A percentile compares a stretch with the other conserved stretches of the same genome.
Conservation (phyloP, 768 basidiomycete species). For the Terana coerulea region DNA sequence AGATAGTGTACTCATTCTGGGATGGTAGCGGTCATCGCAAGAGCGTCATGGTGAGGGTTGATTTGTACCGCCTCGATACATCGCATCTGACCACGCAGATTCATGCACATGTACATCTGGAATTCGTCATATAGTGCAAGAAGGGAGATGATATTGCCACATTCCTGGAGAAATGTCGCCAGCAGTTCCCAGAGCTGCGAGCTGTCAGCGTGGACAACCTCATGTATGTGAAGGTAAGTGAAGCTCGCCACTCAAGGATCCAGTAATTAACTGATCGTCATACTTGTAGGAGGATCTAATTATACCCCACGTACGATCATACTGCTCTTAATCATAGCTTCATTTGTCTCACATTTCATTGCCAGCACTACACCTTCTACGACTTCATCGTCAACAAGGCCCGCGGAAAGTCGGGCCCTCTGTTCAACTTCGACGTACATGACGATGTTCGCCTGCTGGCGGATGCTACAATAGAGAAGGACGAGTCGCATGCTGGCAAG, state of each 20-base stretch:
- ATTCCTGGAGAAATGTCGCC: slow-evolving; percentile 91
- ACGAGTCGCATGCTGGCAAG: slow-evolving; percentile 98
- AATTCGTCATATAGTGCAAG: slow-evolving; percentile 67
- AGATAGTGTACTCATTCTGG: slow-evolving; percentile 96
- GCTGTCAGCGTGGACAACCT: slow-evolving; percentile 91
- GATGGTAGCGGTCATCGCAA: slow-evolving; percentile 97
- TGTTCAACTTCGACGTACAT: slow-evolving; percentile 99
- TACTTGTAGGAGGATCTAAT: slow-evolving; percentile 85
- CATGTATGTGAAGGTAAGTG: slow-evolving; percentile 92
- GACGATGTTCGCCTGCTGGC: slow-evolving; percentile 94
- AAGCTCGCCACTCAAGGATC: not conserved
- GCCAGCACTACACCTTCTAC: slow-evolving; percentile 94
- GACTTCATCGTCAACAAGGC: slow-evolving; percentile 99
- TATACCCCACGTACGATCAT: slow-evolving; percentile 78
- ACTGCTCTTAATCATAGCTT: not conserved
- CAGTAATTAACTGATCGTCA: not conserved
- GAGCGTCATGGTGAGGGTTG: slow-evolving; percentile 69
- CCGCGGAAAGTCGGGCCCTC: slow-evolving; percentile 93
- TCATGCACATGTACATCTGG: slow-evolving; percentile 14
- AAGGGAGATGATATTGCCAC: slow-evolving; percentile 87
- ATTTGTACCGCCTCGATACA: not conserved
- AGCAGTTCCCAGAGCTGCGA: slow-evolving; percentile 89
- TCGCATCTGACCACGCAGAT: slow-evolving; percentile 21
- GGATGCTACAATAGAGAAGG: slow-evolving; percentile 95
- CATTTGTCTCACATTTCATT: slow-evolving; percentile 5